These are phyloP conservation scores for Zanthoxylum bungeanum DNA, from an alignment of 345 rosid species.

Conservation along the genomic window DNA sequence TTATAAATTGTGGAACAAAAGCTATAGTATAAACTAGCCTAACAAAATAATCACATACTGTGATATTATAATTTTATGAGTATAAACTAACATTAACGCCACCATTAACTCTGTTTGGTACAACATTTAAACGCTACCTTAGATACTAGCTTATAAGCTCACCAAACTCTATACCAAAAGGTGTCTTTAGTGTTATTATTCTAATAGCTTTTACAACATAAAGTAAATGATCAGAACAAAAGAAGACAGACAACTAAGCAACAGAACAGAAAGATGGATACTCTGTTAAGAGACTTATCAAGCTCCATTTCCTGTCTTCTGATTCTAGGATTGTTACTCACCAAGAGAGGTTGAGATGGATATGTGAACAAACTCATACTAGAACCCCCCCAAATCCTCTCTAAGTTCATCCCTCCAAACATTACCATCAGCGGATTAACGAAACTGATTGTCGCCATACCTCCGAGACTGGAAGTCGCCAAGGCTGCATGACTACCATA, in stretches of 20 bases:
- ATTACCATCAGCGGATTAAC: conserved; percentile 49
- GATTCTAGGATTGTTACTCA: conserved; percentile 51
- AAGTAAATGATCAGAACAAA: conserved; percentile 44
- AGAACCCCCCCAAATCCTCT: conserved; percentile 51
- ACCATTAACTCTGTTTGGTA: too few relatives aligned
- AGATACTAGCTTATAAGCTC: too few relatives aligned
- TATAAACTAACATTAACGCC: too few relatives aligned
- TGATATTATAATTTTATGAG: too few relatives aligned
- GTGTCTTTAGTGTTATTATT: too few relatives aligned
- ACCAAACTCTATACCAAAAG: too few relatives aligned
- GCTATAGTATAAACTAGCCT: too few relatives aligned
- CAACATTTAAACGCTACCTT: too few relatives aligned
- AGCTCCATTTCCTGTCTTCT: conserved; percentile 71
- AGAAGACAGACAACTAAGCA: conserved; percentile 76
- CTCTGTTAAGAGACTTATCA: conserved; percentile 70
- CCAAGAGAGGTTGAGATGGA: conserved; percentile 29
- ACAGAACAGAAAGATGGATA: conserved; percentile 67
- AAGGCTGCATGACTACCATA: conserved; percentile 32
- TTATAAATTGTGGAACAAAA: too few relatives aligned
- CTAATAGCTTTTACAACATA: background rate
- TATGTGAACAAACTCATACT: conserved; percentile 42
- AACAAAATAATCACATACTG: too few relatives aligned
- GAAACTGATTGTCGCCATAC: conserved; percentile 37
- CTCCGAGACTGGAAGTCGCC: conserved; percentile 39
- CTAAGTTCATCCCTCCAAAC: conserved; percentile 59